These are phyloP conservation scores for Lactarius indigo DNA, from an alignment of 768 basidiomycete species.

Conservation along the genomic window DNA sequence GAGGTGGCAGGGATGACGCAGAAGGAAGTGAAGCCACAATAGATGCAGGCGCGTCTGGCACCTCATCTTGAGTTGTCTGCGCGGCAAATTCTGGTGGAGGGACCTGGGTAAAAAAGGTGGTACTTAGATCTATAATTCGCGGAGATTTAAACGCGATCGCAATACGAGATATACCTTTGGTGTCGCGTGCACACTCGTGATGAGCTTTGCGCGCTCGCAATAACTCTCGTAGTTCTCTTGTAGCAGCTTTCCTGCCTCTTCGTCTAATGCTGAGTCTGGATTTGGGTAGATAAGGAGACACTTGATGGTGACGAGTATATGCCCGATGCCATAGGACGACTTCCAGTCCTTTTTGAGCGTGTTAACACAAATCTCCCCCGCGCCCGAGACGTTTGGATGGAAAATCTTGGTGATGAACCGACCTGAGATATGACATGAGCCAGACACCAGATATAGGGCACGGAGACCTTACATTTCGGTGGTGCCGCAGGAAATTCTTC, in stretches of 20 bases:
- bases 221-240: slow-evolving; percentile 89
- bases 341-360: slow-evolving; percentile 98
- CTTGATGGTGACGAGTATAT: slow-evolving; percentile 90
- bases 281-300: slow-evolving; percentile 96
- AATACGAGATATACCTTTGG: slow-evolving; percentile 49
- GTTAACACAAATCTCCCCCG: slow-evolving; percentile 95
- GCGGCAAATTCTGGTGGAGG: slow-evolving; percentile 63
- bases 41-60: slow-evolving; percentile 31
- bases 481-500: slow-evolving; percentile 92
- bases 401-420: slow-evolving; percentile 94
- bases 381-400: slow-evolving; percentile 89
- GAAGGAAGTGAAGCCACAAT: slow-evolving; percentile 31
- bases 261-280: slow-evolving; percentile 93
- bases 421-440: slow-evolving; percentile 43
- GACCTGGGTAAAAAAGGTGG: slow-evolving; percentile 25
- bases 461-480: slow-evolving; percentile 75
- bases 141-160: not conserved
- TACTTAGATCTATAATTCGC: not conserved
- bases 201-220: slow-evolving; percentile 79
- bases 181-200: slow-evolving; percentile 89
- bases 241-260: slow-evolving; percentile 90
- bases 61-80: slow-evolving; percentile 30
- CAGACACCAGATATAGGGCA: not conserved
- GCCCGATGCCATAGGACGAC: slow-evolving; percentile 81
- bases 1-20: slow-evolving; percentile 32